Percentiles rank a stretch among this genome's conserved stretches.
phyloP scores from a whole-genome alignment of 768 basidiomycete genomes.

The Phaeolepiota aurea region DNA sequence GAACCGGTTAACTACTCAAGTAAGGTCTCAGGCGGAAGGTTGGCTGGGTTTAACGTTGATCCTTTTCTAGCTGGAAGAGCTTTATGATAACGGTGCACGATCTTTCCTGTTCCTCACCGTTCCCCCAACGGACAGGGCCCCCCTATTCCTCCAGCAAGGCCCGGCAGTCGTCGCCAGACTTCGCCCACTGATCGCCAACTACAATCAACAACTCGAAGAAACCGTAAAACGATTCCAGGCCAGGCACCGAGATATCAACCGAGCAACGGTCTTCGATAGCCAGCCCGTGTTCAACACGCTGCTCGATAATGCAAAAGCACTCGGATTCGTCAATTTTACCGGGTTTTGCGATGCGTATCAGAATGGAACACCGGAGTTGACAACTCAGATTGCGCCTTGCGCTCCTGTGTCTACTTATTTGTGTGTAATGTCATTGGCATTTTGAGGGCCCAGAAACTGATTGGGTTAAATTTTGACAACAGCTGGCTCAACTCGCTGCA shows the following conservation, averaged over 20 bases:
- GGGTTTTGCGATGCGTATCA: conserved; percentile 53
- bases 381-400: conserved; percentile 49
- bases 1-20: conserved; percentile 24
- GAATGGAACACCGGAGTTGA: conserved; percentile 42
- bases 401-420: conserved; percentile 61
- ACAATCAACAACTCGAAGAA: conserved; percentile 37
- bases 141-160: conserved; percentile 34
- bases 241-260: conserved; percentile 32
- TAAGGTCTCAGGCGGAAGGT: conserved; percentile 8
- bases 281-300: conserved; percentile 51
- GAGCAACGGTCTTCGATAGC: conserved; percentile 44
- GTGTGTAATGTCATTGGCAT: conserved; percentile 31
- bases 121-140: conserved; percentile 49
- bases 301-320: conserved; percentile 39
- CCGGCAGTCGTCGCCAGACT: conserved; percentile 25
- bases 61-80: conserved; percentile 32
- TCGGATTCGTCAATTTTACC: conserved; percentile 52
- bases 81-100: conserved; percentile 41
- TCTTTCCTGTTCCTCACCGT: conserved; percentile 59
- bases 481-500: conserved; percentile 59
- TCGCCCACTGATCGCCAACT: conserved; percentile 29
- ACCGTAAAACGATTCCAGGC: conserved; percentile 30
- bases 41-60: neutral
- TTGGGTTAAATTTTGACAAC: no score
- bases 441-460: no score